Base-by-base conservation (phyloP, 805 yeast species). In the Lachancea nothofagi region DNA sequence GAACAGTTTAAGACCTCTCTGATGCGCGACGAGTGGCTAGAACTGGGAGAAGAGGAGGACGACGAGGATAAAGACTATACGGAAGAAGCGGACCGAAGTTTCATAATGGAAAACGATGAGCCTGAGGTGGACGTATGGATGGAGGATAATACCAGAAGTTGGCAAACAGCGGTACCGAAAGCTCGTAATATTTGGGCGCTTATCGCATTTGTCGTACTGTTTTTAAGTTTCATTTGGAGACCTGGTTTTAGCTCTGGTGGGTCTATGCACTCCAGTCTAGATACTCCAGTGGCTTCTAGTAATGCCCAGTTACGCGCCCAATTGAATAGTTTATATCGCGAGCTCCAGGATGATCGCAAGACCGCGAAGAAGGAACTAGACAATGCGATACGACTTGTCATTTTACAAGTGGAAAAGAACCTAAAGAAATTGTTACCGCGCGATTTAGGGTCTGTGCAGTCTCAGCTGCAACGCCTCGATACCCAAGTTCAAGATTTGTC, bases 321-420 rank as follows among this genome's bases (percentile, higher is more conserved):
- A 37, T 46, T 60, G 10, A 57, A 57, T 40, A 53, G 54, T 38
- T 34, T 60, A 4, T 54, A 53, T 31, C 48, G 46, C 33, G 62
- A 59, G 42, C 22, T 57, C 17, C 48, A 50, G 23, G 43, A 43
- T 10, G 50, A 53, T 28, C 59, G 58, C 29, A 49, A 46, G 10
- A 42, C 43, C 26, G 46, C 51, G 14, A 51, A 51, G 30, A 35
- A 37, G 5, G 62, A 59, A 29, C 46, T 56, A 17, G 64, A 60
- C 36, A 51, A 50, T 33, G 57, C 55, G 8, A 44, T 60, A 13
- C 50, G 55, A 35, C 46, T 55, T 18, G 51, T 56, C 2, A 52
- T 60, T 15, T 43, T 51, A 15, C 60, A 57, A 42, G 58, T 60
- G 40, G 65, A 60, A 31, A 54, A 55, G 36, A 57, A 55, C 33